phyloP scores from a whole-genome alignment of 2,329 filamentous ascomycete species.

The Sarocladium kiliense region DNA sequence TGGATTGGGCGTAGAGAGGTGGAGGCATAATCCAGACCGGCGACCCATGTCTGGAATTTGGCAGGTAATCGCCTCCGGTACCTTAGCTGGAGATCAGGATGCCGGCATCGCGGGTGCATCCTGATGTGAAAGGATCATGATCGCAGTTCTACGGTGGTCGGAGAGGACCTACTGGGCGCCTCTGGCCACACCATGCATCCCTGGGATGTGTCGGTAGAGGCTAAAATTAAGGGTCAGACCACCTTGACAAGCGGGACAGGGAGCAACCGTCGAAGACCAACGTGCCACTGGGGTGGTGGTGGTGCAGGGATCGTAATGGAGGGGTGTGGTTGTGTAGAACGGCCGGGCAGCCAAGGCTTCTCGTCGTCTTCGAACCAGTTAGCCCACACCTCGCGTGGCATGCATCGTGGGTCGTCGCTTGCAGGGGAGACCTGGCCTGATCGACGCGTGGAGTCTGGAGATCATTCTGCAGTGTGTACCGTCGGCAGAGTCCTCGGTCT shows the following conservation, averaged over 20 bases:
- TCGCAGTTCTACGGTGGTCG: background rate
- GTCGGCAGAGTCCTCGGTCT: slow-evolving; percentile 6
- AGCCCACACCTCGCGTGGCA: slow-evolving; percentile 9
- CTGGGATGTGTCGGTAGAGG: background rate
- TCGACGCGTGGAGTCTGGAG: slow-evolving; percentile 9
- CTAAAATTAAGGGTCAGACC: slow-evolving; percentile 9
- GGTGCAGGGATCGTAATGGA: slow-evolving; percentile 1
- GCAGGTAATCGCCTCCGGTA: background rate
- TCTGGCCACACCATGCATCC: background rate
- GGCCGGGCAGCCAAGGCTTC: slow-evolving; percentile 1
- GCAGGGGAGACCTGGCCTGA: slow-evolving; percentile 7
- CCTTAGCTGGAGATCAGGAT: background rate
- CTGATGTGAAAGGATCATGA: background rate
- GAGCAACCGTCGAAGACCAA: background rate
- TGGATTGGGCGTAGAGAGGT: background rate
- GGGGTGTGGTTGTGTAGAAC: background rate
- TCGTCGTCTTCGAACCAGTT: slow-evolving; percentile 6
- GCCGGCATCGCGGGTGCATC: background rate
- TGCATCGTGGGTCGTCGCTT: slow-evolving; percentile 1
- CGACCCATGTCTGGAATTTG: slow-evolving; percentile 3
- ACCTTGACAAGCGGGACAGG: slow-evolving; percentile 8
- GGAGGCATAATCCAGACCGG: slow-evolving; percentile 4
- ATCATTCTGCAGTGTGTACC: slow-evolving; percentile 1
- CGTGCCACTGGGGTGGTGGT: background rate
- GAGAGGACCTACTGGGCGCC: background rate